Conservation (phyloP, 306 rosid species). For the Crataegus laevigata region DNA sequence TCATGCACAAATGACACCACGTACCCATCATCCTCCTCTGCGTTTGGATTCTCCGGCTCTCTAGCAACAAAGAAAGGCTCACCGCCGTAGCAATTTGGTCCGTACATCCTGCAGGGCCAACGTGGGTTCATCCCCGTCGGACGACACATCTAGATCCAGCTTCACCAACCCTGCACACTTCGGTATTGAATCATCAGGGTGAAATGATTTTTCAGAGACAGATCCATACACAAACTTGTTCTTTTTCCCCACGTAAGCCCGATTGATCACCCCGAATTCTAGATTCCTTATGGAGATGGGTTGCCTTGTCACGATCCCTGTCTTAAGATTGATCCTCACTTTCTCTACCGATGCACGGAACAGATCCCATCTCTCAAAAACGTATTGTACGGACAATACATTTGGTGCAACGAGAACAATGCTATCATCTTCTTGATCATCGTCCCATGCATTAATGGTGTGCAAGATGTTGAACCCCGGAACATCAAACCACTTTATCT, state of each 20-base stretch:
- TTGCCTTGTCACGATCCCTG: constrained; percentile 47
- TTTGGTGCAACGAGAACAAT: constrained; percentile 75
- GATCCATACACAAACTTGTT: constrained; percentile 62
- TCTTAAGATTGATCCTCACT: constrained; percentile 48
- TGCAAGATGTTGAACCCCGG: constrained; percentile 82
- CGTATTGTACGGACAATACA: constrained; percentile 64
- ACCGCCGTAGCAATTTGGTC: constrained; percentile 65
- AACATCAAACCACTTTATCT: constrained; percentile 72
- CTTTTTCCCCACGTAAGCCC: constrained; percentile 31
- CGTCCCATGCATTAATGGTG: constrained; percentile 90
- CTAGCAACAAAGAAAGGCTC: constrained; percentile 86
- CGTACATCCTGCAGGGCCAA: constrained; percentile 56
- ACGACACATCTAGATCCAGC: constrained; percentile 37
- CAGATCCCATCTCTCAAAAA: constrained; percentile 63
- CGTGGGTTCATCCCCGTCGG: constrained; percentile 37
- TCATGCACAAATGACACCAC: constrained; percentile 61
- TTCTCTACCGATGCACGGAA: constrained; percentile 65
- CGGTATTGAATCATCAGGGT: constrained; percentile 60
- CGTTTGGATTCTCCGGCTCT: constrained; percentile 17
- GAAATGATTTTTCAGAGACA: constrained; percentile 18
- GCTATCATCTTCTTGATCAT: constrained; percentile 36
- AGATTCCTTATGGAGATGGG: constrained; percentile 70
- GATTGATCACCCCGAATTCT: constrained; percentile 62
- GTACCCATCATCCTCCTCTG: constrained; percentile 68
- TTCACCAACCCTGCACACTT: constrained; percentile 76